Percentiles rank a stretch among this genome's conserved stretches.
Conservation (phyloP, 1,139 yeast species). For the Pichia terricola region DNA sequence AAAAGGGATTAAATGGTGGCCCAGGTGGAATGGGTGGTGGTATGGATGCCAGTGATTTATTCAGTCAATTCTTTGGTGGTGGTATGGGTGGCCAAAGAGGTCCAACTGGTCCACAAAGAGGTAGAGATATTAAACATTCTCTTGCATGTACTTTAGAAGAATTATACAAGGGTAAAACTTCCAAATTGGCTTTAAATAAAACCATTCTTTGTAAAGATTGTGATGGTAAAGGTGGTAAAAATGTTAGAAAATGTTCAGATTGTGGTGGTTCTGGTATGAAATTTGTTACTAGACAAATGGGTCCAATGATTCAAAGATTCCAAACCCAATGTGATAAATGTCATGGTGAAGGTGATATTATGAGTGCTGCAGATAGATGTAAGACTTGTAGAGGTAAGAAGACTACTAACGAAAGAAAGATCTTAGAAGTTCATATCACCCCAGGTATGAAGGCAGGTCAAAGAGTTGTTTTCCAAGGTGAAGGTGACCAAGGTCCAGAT, state of each 20-base stretch:
- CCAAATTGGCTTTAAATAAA: slow-evolving; percentile 89
- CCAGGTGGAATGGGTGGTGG: slow-evolving; percentile 74
- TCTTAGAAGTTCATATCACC: slow-evolving; percentile 87
- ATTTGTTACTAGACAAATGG: slow-evolving; percentile 96
- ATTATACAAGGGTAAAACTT: slow-evolving; percentile 86
- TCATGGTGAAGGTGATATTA: slow-evolving; percentile 85
- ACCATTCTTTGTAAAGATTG: slow-evolving; percentile 81
- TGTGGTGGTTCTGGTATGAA: slow-evolving; percentile 91
- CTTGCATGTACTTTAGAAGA: slow-evolving; percentile 84
- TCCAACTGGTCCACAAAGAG: slow-evolving; percentile 79
- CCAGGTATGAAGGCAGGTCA: slow-evolving; percentile 98
- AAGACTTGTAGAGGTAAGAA: slow-evolving; percentile 82
- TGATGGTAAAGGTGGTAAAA: slow-evolving; percentile 95
- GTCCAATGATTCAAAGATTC: slow-evolving; percentile 97
- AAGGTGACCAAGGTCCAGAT: slow-evolving; percentile 97
- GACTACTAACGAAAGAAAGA: slow-evolving; percentile 79
- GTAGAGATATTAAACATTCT: slow-evolving; percentile 87
- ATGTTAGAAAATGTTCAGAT: slow-evolving; percentile 74
- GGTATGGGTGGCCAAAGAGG: slow-evolving; percentile 50
- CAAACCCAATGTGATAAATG: slow-evolving; percentile 92
- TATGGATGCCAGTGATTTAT: slow-evolving; percentile 64
- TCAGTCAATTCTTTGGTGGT: slow-evolving; percentile 83
- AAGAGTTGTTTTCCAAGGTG: slow-evolving; percentile 83
- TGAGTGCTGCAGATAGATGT: slow-evolving; percentile 86
- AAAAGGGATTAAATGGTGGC: slow-evolving; percentile 72